A percentile compares a stretch with the other conserved stretches of the same genome.
Evolutionary conservation across 306 rosid genomes (phyloP).

Genomic region (barrel medic (Medicago truncatula)): DNA sequence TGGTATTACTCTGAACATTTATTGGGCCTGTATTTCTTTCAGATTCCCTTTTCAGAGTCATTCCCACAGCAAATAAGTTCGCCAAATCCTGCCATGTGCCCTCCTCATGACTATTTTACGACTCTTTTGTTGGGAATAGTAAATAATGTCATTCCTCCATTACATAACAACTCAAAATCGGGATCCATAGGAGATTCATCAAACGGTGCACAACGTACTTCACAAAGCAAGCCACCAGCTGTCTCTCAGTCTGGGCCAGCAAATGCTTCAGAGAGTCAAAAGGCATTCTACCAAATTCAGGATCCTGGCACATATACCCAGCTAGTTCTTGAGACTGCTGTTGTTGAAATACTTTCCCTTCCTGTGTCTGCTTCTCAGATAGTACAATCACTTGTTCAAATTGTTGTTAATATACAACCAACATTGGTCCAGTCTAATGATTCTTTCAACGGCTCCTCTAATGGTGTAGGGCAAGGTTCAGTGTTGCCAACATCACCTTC

Average conservation of each 20-base stretch:
- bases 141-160: slow-evolving; percentile 93
- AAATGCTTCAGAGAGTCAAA: slow-evolving; percentile 78
- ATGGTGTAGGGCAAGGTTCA: slow-evolving; percentile 80
- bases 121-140: slow-evolving; percentile 91
- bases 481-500: slow-evolving; percentile 97
- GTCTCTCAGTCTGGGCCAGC: slow-evolving; percentile 74
- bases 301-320: slow-evolving; percentile 98
- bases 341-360: slow-evolving; percentile 91
- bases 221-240: slow-evolving; percentile 73
- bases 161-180: slow-evolving; percentile 78
- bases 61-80: slow-evolving; percentile 83
- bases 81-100: slow-evolving; percentile 79
- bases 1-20: slow-evolving; percentile 26
- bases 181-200: slow-evolving; percentile 66
- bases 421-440: slow-evolving; percentile 85
- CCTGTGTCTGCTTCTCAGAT: slow-evolving; percentile 88
- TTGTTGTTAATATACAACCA: slow-evolving; percentile 91
- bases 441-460: slow-evolving; percentile 79
- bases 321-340: slow-evolving; percentile 96
- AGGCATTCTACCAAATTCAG: slow-evolving; percentile 94
- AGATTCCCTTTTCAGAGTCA: slow-evolving; percentile 94
- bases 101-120: slow-evolving; percentile 91
- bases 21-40: slow-evolving; percentile 50
- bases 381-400: slow-evolving; percentile 88
- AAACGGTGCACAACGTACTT: slow-evolving; percentile 60